These are phyloP conservation scores for Auricularia auricula-judae DNA, from an alignment of 768 basidiomycete species.

Conservation along the genomic window DNA sequence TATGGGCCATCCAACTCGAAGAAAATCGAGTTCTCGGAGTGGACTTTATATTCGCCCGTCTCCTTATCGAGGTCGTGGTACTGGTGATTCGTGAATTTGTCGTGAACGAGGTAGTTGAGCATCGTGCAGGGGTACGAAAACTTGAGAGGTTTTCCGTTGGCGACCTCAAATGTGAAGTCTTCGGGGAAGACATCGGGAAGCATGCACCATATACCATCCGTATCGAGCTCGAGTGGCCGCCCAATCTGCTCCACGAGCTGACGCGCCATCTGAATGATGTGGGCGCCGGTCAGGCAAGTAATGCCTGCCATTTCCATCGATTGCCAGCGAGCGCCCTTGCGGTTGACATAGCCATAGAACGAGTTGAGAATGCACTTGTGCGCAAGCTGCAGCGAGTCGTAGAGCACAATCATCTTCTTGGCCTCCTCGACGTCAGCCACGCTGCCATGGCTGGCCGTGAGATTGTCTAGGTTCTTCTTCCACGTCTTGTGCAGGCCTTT, in stretches of 20 bases:
- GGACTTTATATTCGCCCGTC: constrained; percentile 74
- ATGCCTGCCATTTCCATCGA: constrained; percentile 99
- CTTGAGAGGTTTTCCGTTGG: constrained; percentile 72
- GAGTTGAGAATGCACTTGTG: constrained; percentile 99
- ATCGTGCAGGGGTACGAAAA: constrained; percentile 99
- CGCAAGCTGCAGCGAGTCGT: constrained; percentile 95
- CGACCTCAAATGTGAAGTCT: constrained; percentile 90
- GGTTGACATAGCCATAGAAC: constrained; percentile 99
- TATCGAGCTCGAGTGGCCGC: constrained; percentile 92
- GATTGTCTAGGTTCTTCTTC: constrained; percentile 93
- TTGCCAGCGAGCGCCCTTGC: constrained; percentile 98
- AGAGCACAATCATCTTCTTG: constrained; percentile 97
- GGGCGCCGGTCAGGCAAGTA: constrained; percentile 94
- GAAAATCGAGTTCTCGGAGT: constrained; percentile 97
- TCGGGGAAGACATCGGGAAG: constrained; percentile 95
- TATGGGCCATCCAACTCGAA: constrained; percentile 99
- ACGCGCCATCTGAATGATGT: constrained; percentile 97
- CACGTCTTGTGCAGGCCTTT: constrained; percentile 97
- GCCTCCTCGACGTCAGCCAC: constrained; percentile 90
- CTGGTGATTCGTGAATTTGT: constrained; percentile 92
- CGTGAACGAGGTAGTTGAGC: constrained; percentile 96
- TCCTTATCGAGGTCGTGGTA: constrained; percentile 87
- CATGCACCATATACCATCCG: constrained; percentile 99
- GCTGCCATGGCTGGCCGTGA: constrained; percentile 52
- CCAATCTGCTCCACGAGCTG: constrained; percentile 96